These are phyloP conservation scores for Emericellopsis cladophorae DNA, from an alignment of 2,329 filamentous ascomycete species.

Conservation along the genomic window DNA sequence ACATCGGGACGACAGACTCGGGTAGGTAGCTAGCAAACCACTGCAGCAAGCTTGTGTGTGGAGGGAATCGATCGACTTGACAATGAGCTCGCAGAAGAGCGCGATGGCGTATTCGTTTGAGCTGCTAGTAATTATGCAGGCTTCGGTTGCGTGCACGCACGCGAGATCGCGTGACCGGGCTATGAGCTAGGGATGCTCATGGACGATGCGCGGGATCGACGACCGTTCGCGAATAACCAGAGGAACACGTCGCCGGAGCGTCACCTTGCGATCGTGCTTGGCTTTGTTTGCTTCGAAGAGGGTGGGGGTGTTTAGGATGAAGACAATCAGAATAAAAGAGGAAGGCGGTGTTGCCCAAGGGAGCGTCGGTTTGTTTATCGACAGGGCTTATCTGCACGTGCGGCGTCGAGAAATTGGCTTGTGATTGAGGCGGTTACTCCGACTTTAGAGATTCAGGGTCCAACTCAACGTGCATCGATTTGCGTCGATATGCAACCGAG, in stretches of 20 bases:
- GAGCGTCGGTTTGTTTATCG: neutral
- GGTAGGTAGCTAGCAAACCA: slow-evolving; percentile 11
- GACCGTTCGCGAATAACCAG: neutral
- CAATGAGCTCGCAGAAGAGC: neutral
- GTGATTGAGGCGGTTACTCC: neutral
- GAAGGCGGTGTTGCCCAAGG: neutral
- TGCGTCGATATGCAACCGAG: too few species aligned
- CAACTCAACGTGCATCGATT: too few species aligned
- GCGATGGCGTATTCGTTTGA: neutral
- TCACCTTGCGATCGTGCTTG: too few species aligned
- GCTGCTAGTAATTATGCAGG: neutral
- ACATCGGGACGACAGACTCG: slow-evolving; percentile 46
- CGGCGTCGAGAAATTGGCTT: neutral
- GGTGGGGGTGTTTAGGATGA: neutral
- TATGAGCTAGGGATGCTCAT: neutral
- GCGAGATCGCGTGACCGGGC: neutral
- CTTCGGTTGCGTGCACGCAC: neutral
- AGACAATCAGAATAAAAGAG: neutral
- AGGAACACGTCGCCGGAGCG: neutral
- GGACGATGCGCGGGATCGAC: neutral
- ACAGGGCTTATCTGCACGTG: neutral
- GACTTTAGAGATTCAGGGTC: too few species aligned
- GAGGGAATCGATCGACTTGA: neutral
- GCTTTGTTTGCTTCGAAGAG: too few species aligned
- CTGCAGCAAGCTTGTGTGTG: neutral